Evolutionary conservation across 257 asterid species (phyloP).

Genomic region (Solanum habrochaites): DNA sequence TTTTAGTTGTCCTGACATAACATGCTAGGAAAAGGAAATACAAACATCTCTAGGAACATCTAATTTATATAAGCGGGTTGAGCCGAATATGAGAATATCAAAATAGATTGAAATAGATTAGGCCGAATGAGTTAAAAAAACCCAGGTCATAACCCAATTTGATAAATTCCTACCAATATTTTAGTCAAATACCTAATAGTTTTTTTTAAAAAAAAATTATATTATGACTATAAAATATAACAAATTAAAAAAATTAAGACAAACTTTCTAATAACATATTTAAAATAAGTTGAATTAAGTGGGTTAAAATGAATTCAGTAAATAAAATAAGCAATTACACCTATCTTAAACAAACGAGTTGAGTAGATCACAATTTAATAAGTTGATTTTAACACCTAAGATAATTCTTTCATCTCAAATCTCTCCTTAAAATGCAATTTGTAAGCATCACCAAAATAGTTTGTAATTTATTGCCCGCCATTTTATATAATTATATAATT

Average conservation of each 20-base stretch:
- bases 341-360: accelerated
- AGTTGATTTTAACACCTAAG: not conserved
- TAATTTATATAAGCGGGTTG: accelerated
- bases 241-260: no score
- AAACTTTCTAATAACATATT: no score
- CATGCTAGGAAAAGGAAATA: not conserved
- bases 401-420: not conserved
- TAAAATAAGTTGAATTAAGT: no score
- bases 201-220: no score
- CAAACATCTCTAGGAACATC: not conserved
- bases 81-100: no score
- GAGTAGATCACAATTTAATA: not conserved
- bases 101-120: no score
- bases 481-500: not conserved
- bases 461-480: not conserved
- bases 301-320: no score
- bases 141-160: not conserved
- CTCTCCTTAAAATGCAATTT: not conserved
- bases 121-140: no score
- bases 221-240: not conserved
- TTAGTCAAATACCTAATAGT: no score
- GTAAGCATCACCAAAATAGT: not conserved
- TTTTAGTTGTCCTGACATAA: not conserved
- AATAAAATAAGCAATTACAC: not conserved
- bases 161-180: not conserved